Conservation (phyloP, 2,329 filamentous ascomycete genomes). For the Arthrobotrys conoides region DNA sequence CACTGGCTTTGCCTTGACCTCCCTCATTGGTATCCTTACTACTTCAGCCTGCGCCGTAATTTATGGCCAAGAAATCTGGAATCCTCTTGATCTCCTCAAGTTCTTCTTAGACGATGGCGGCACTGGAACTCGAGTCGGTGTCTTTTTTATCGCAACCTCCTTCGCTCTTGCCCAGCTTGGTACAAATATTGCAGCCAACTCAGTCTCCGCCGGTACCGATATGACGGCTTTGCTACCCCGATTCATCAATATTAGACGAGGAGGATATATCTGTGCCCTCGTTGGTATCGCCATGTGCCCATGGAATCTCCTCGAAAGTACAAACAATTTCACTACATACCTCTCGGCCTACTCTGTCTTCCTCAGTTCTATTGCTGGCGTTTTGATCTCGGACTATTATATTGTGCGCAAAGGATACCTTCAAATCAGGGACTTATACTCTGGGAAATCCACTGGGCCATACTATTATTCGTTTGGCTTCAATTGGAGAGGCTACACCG, state of each 20-base stretch:
- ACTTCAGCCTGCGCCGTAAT: conserved; percentile 80
- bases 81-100: conserved; percentile 78
- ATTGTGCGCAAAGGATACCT: conserved; percentile 85
- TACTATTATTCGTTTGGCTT: conserved; percentile 83
- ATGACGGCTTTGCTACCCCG: conserved; percentile 84
- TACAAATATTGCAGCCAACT: conserved; percentile 90
- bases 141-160: conserved; percentile 79
- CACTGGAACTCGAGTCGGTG: conserved; percentile 77
- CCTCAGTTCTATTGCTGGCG: conserved; percentile 92
- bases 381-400: conserved; percentile 91
- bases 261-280: conserved; percentile 85
- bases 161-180: conserved; percentile 86
- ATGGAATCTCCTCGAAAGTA: conserved; percentile 80
- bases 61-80: conserved; percentile 79
- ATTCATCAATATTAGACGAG: conserved; percentile 86
- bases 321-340: conserved; percentile 91
- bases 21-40: conserved; percentile 85
- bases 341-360: conserved; percentile 94
- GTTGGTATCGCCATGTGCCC: conserved; percentile 89
- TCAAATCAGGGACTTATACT: conserved; percentile 83
- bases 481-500: conserved; percentile 85
- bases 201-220: conserved; percentile 84
- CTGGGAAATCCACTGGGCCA: conserved; percentile 75
- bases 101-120: conserved; percentile 78
- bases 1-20: conserved; percentile 80